phyloP scores from a whole-genome alignment of 768 basidiomycete species.

The Guyanaporus albipodus region DNA sequence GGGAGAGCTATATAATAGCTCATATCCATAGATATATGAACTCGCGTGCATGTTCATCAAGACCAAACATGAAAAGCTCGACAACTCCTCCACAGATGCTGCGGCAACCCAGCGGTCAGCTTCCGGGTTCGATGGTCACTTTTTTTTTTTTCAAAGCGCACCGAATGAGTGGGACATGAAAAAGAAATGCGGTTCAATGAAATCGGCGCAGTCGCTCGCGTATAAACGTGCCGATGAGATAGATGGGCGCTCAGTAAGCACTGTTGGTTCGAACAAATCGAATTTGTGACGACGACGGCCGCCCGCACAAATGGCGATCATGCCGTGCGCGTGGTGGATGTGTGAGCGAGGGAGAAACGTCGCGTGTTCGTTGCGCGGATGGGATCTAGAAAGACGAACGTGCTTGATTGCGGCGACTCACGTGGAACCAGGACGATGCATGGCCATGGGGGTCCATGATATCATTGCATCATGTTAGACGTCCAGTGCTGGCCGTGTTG shows the following conservation, averaged over 20 bases:
- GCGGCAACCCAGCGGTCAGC: too few relatives aligned
- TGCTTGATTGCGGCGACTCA: too few relatives aligned
- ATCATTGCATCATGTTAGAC: too few relatives aligned
- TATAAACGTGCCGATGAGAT: too few relatives aligned
- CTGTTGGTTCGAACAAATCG: neutral
- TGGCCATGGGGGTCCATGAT: too few relatives aligned
- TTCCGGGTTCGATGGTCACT: too few relatives aligned
- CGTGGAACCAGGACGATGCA: too few relatives aligned
- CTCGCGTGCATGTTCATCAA: neutral
- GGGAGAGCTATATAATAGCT: neutral
- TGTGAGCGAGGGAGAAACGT: neutral
- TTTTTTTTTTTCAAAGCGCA: too few relatives aligned
- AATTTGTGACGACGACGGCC: neutral
- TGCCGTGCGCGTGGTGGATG: neutral
- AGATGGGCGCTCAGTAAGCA: constrained; percentile 26
- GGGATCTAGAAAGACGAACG: too few relatives aligned
- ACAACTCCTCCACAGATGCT: too few relatives aligned
- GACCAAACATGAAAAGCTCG: neutral
- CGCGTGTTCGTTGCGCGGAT: constrained; percentile 5
- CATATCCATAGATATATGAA: constrained; percentile 15
- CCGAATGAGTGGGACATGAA: too few relatives aligned
- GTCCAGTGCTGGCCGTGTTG: neutral
- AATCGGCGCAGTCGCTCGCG: constrained; percentile 15
- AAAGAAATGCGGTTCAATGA: too few relatives aligned
- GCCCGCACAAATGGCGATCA: constrained; percentile 8